Conservation (phyloP, 1,284 basidiomycete genomes). For the Porodaedalea pini region DNA sequence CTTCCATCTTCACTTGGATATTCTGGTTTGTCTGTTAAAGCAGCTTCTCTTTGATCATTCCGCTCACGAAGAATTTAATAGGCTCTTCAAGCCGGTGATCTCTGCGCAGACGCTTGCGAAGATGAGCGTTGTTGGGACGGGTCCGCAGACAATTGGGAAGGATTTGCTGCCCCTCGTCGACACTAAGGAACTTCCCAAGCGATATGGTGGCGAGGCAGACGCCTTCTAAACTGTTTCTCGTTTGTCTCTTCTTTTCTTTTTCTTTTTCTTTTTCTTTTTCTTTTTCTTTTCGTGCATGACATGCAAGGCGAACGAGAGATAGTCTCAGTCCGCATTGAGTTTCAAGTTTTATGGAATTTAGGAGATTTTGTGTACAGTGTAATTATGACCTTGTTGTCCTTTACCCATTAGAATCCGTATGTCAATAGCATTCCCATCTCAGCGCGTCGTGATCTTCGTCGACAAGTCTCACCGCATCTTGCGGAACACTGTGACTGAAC, state of each 20-base stretch:
- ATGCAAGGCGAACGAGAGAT: too few species aligned
- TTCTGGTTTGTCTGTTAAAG: conserved; percentile 45
- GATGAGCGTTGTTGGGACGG: conserved; percentile 71
- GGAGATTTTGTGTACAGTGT: too few species aligned
- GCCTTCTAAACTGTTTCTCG: conserved; percentile 20
- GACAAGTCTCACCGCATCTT: too few species aligned
- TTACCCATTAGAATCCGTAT: too few species aligned
- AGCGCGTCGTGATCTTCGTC: too few species aligned
- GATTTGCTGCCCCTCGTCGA: conserved; percentile 55
- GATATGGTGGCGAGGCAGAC: conserved; percentile 63
- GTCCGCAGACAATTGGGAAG: conserved; percentile 51
- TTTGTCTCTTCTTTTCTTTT: neutral
- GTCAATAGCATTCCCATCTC: too few species aligned
- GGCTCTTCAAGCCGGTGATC: conserved; percentile 70
- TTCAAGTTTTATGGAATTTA: too few species aligned
- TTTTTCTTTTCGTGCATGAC: neutral
- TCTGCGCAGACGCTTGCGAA: conserved; percentile 68
- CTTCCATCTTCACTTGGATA: conserved; percentile 68
- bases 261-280: neutral
- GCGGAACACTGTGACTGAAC: too few species aligned
- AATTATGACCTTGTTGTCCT: too few species aligned
- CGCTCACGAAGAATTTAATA: conserved; percentile 3
- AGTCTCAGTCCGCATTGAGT: too few species aligned
- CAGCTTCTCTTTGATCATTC: neutral
- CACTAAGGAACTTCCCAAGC: conserved; percentile 52